Percentiles rank a stretch among this genome's conserved stretches.
Conservation (phyloP, 768 basidiomycete species). For the Pholiota molesta region DNA sequence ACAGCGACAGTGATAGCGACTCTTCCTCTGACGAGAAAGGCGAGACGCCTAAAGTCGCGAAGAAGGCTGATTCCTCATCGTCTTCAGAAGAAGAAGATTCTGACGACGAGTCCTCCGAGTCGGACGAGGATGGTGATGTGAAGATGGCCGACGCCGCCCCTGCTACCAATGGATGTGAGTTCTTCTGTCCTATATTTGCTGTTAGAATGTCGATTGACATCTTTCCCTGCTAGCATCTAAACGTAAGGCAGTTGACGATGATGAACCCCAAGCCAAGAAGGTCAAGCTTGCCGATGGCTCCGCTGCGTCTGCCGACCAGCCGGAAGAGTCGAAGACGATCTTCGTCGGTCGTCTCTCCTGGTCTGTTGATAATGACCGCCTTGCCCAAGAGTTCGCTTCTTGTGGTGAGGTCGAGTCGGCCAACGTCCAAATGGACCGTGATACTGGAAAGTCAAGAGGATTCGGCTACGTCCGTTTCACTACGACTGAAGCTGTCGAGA, state of each 20-base stretch:
- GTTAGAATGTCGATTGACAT: slow-evolving; percentile 2
- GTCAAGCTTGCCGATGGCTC: slow-evolving; percentile 70
- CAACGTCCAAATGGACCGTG: slow-evolving; percentile 84
- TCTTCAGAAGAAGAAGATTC: slow-evolving; percentile 12
- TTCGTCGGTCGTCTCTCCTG: slow-evolving; percentile 95
- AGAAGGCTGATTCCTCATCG: slow-evolving; percentile 29
- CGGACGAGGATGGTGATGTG: slow-evolving; percentile 55
- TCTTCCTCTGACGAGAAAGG: slow-evolving; percentile 25
- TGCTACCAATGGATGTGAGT: slow-evolving; percentile 29
- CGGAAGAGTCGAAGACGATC: slow-evolving; percentile 66
- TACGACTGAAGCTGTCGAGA: slow-evolving; percentile 70
- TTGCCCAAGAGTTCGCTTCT: slow-evolving; percentile 85
- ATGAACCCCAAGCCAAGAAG: slow-evolving; percentile 73
- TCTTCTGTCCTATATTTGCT: not conserved
- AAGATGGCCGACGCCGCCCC: slow-evolving; percentile 55
- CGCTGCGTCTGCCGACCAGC: slow-evolving; percentile 42
- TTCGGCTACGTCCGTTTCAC: slow-evolving; percentile 85
- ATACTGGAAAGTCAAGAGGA: slow-evolving; percentile 80
- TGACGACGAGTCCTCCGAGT: slow-evolving; percentile 31
- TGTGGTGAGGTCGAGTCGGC: slow-evolving; percentile 92
- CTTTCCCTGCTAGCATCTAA: slow-evolving; percentile 51
- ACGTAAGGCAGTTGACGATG: slow-evolving; percentile 77
- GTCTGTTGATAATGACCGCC: slow-evolving; percentile 96
- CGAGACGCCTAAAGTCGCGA: slow-evolving; percentile 24
- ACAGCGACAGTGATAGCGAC: slow-evolving; percentile 31